Evolutionary conservation across 2,329 filamentous ascomycete genomes (phyloP).

Genomic region (Epichloe aotearoae): DNA sequence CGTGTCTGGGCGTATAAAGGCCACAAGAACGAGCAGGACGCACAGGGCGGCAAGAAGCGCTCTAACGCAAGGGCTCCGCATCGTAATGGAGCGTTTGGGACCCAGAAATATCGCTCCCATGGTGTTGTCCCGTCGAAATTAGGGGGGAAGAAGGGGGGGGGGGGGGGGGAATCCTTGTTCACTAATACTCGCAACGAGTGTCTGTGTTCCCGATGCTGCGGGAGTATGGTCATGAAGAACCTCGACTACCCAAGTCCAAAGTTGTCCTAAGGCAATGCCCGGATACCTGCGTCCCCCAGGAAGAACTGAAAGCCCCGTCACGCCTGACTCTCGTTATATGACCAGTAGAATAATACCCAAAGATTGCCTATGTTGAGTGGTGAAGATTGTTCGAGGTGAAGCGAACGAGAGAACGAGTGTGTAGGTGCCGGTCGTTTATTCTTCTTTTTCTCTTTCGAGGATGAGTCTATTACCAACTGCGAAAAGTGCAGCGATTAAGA

Average conservation of each 20-base stretch:
- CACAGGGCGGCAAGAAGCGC: slow-evolving; percentile 30
- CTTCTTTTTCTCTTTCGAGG: background rate
- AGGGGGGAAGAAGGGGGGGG: too few species aligned
- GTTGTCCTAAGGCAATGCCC: too few species aligned
- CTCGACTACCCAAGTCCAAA: too few species aligned
- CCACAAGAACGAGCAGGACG: slow-evolving; percentile 28
- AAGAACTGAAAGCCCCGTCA: too few species aligned
- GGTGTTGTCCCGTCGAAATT: background rate
- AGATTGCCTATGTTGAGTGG: too few species aligned
- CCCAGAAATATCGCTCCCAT: slow-evolving; percentile 27
- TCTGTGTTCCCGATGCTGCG: too few species aligned
- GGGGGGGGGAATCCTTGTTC: too few species aligned
- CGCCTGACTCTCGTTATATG: too few species aligned
- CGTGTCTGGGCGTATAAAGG: slow-evolving; percentile 28
- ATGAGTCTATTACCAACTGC: background rate
- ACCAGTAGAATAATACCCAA: too few species aligned
- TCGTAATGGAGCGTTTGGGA: slow-evolving; percentile 29
- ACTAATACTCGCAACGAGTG: too few species aligned
- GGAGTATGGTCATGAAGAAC: too few species aligned
- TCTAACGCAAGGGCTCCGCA: slow-evolving; percentile 35
- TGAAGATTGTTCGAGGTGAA: background rate
- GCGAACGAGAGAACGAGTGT: background rate
- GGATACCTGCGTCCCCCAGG: too few species aligned
- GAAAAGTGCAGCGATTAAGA: background rate
- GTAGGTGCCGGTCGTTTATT: background rate